Base-by-base conservation (phyloP, 1,284 basidiomycete genomes). In the Fistulinella cinereoalba region DNA sequence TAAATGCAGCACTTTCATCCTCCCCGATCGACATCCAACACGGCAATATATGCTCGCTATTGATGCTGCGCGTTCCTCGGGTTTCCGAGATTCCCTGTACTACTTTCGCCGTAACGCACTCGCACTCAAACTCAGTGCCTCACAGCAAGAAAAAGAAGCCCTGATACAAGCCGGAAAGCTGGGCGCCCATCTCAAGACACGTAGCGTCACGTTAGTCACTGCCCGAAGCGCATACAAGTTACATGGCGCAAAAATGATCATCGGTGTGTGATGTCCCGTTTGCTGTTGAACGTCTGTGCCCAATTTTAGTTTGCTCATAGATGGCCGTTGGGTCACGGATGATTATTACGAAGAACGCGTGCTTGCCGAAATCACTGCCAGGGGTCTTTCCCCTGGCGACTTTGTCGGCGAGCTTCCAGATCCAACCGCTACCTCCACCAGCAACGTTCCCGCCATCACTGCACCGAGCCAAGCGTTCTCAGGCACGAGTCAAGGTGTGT, bases 81-180 rank as follows among this genome's bases (percentile, higher is more conserved):
- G 96, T 2, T 98, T 94, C 70, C 83, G 92, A 46, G 97, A 99
- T 68, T 97, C 95, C 9, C 74, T 98, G 11, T 97, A 97, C 68
- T 97, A 98, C 67, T 96, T 97, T 70, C 86, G 97, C 11, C 80
- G 91, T 6, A 96, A 96, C 57, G 84, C 85, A 0, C 80, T 92
- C 27, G 87, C 97, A 19, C 77, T 93, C 74, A 98, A 98, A 69
- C 76, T 97, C 45, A 87, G 86, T 54, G 88, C 91, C 31, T 86
- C 84, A 0, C 85, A 90, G 46, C 76, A 80, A 16, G 96, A 98
- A 69, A 95, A 97, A 65, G 92, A 97, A 55, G 83, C 85, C 58
- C 82, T 99, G 58, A 97, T 98, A 58, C 80, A 83, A 28, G 80
- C 83, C 38, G 92, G 93, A 3, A 88, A 93, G 61, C 80, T 98